Evolutionary conservation across 768 basidiomycete species (phyloP), one percentile per base, ranked within the genome.

Genomic region (Boletus tylopilopsis): DNA sequence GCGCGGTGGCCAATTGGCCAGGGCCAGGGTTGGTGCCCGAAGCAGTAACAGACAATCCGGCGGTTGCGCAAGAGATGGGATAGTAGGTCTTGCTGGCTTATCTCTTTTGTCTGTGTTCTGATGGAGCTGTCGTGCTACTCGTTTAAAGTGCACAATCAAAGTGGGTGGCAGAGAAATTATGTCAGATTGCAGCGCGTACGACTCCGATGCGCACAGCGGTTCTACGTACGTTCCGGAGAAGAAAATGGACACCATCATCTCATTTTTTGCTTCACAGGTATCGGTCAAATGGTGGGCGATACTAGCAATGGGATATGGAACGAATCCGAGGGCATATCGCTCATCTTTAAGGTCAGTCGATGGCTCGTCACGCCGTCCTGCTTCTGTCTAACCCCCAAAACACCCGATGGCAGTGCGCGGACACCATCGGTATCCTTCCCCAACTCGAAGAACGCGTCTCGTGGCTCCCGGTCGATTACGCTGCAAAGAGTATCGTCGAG

Each of bases 231-330:
- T 51, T 44, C 10, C n/a, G 16, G 2, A 12, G n/a, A 22, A 8
- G 24, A 23, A 4, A 13, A 23, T 22, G 10, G 19, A 3, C 3
- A 33, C 21, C 10, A 23, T 5, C n/a, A 0, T 21, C 30, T 60
- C 24, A 60, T 4, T 22, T 12, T 16, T 10, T n/a, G n/a, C n/a
- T n/a, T 45, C 30, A 49, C 77, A 50, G 64, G 79, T 13, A 77
- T 81, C n/a, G 78, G 80, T 4, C 80, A 81, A 53, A 72, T 81
- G 67, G 78, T 76, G 3, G 79, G 79, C 1, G 78, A 81, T 51
- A 71, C 76, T 21, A 49, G 37, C 34, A 69, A 72, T 37, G 78
- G 76, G 7, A 71, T 77, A 5, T 79, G 77, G 78, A 80, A 78
- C 61, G 74, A 78, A 53, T 79, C 78, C 1, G 79, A 72, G 67